Percentiles rank a stretch among this genome's conserved stretches.
These are phyloP conservation scores for Brasenia schreberi DNA, from an alignment of 164 flowering plant genomes.

Conservation along the genomic window DNA sequence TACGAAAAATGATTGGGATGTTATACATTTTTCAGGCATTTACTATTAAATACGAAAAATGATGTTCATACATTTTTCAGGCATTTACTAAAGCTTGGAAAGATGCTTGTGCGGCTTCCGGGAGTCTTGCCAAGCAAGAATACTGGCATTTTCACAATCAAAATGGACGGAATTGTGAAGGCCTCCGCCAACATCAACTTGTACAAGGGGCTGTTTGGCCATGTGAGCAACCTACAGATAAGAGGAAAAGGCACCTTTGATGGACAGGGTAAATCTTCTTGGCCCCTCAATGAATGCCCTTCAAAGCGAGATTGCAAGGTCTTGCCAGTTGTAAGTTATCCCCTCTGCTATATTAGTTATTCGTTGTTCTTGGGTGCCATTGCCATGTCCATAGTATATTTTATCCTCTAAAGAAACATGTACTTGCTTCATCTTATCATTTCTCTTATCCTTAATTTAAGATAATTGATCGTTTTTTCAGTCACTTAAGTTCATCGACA, in stretches of 20 bases:
- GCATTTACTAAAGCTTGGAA: conserved; percentile 51
- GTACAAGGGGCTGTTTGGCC: conserved; percentile 20
- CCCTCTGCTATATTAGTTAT: neutral
- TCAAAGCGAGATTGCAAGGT: conserved; percentile 4
- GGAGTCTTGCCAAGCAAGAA: conserved; percentile 34
- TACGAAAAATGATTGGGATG: no score
- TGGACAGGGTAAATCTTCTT: conserved; percentile 55
- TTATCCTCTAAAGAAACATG: neutral
- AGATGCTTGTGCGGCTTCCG: conserved; percentile 29
- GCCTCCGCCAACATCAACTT: conserved; percentile 33
- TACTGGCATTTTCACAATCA: conserved; percentile 20
- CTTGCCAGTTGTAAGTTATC: conserved; percentile 39
- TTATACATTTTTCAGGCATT: conserved; percentile 52
- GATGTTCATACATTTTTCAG: no score
- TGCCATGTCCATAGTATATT: neutral
- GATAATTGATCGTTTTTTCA: conserved; percentile 11
- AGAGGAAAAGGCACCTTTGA: conserved; percentile 60
- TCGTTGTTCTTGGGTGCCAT: neutral
- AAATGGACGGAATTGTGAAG: conserved; percentile 34
- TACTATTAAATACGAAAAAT: neutral
- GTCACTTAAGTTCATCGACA: conserved; percentile 42
- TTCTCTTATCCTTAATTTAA: neutral
- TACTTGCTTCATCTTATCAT: neutral
- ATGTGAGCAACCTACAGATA: conserved; percentile 36
- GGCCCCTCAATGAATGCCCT: conserved; percentile 34